phyloP scores from a whole-genome alignment of 352 stramenopile genomes.

The Phytophthora uliginosa region DNA sequence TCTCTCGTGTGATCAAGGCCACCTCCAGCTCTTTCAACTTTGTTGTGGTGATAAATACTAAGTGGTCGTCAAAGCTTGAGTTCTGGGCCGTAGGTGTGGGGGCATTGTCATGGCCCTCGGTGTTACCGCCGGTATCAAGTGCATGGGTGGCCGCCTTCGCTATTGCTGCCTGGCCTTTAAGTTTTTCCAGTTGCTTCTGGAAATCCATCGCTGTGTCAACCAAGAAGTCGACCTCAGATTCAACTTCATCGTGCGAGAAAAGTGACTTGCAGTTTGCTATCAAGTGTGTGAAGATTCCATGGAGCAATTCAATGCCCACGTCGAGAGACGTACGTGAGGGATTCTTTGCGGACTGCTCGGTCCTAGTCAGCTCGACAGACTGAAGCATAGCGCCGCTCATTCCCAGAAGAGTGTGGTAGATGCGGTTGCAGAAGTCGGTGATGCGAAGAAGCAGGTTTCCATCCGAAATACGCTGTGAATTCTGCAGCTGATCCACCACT shows the following conservation, averaged over 20 bases:
- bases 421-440: constrained; percentile 39
- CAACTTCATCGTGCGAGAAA: constrained; percentile 18
- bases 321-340: constrained; percentile 36
- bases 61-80: constrained; percentile 53
- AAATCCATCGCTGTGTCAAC: constrained; percentile 51
- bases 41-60: constrained; percentile 45
- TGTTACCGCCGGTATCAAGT: constrained; percentile 15
- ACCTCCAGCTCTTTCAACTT: constrained; percentile 49
- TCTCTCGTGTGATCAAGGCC: constrained; percentile 27
- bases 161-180: constrained; percentile 63
- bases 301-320: constrained; percentile 51
- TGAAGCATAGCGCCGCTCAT: constrained; percentile 61
- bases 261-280: constrained; percentile 32
- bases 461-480: constrained; percentile 28
- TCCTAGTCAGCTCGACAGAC: constrained; percentile 49
- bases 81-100: constrained; percentile 4
- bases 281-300: constrained; percentile 50
- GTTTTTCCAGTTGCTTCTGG: constrained; percentile 54
- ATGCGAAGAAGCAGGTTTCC: constrained; percentile 36
- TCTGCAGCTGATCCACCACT: constrained; percentile 41
- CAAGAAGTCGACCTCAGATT: constrained; percentile 36
- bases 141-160: constrained; percentile 27
- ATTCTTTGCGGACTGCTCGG: constrained; percentile 23
- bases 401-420: constrained; percentile 64
- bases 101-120: constrained; percentile 4